phyloP scores from a whole-genome alignment of 2,329 filamentous ascomycete genomes.

The Penicillium sp. region DNA sequence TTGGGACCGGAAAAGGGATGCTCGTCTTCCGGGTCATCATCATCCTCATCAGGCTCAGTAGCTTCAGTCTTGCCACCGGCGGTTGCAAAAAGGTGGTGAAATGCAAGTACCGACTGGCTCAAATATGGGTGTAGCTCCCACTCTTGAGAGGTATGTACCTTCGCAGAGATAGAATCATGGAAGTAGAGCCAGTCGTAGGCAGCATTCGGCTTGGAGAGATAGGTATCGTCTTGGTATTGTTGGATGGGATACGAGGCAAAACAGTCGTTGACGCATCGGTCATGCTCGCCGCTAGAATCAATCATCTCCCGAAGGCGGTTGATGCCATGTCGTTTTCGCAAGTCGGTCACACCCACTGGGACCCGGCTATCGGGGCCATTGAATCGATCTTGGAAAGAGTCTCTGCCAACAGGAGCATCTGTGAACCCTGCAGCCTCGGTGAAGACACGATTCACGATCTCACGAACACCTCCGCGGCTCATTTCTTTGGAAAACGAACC shows the following conservation, averaged over 20 bases:
- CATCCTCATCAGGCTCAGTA: constrained; percentile 47
- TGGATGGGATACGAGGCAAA: constrained; percentile 84
- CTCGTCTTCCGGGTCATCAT: constrained; percentile 51
- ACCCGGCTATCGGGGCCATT: constrained; percentile 26
- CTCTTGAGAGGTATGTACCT: constrained; percentile 79
- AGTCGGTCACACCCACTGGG: constrained; percentile 59
- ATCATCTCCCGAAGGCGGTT: constrained; percentile 61
- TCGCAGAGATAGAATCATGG: constrained; percentile 77
- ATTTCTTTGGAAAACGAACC: constrained; percentile 56
- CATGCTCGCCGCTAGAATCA: constrained; percentile 62
- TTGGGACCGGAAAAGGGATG: constrained; percentile 78
- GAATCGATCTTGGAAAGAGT: constrained; percentile 38
- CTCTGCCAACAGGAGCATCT: constrained; percentile 38
- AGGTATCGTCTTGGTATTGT: constrained; percentile 89
- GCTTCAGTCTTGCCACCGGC: constrained; percentile 53
- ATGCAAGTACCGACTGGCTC: constrained; percentile 80
- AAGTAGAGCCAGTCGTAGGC: constrained; percentile 97
- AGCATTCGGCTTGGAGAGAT: constrained; percentile 80
- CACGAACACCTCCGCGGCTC: constrained; percentile 63
- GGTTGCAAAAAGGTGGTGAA: constrained; percentile 86
- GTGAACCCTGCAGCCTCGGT: constrained; percentile 64
- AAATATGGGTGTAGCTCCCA: constrained; percentile 92
- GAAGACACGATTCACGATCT: constrained; percentile 67
- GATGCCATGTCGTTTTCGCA: constrained; percentile 60
- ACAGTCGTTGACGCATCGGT: constrained; percentile 67